Base-by-base conservation (phyloP, 2,329 filamentous ascomycete genomes). In the Microdochium trichocladiopsis region DNA sequence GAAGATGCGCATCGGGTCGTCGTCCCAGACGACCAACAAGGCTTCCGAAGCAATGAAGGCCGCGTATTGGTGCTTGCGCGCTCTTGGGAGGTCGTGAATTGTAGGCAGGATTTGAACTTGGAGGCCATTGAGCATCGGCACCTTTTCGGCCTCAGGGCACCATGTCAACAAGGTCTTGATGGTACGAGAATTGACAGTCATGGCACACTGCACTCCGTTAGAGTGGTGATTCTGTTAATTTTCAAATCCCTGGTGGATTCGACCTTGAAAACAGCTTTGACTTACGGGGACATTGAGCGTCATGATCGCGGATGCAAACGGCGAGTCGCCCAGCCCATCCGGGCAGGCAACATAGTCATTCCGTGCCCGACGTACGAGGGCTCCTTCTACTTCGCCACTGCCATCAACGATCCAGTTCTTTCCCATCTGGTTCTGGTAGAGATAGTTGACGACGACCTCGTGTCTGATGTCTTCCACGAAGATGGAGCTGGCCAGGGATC, bases 371-470 rank as follows among this genome's bases (percentile, higher is more conserved):
- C 87, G 79, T 48, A 92, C 71, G 21, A 92, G 69, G 25, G 90
- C 86, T 57, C 88, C 88, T 65, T 91, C 87, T 5, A 83, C 68
- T 58, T 86, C 80, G 12, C 84, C 85, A 49, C 77, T 83, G 33
- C 79, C 81, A 22, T 45, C 41, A 12, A 45, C n/a, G 12, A 45
- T 18, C 41, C 41, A 45, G 59, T 89, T 84, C 28, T 81, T 82
- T 21, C 90, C 83, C 88, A 88, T 91, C 69, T 90, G 87, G 65
- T 91, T 86, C 66, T 91, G 87, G 68, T 90, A 90, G 24, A 92
- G 74, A 65, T 89, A 90, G 69, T 88, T 90, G 55, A 88, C 86
- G 87, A 91, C 91, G 55, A 91, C 85, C 67, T 91, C 87, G 62
- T 90, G 84, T 68, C 87, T 88, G 68, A 90, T 87, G 56, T 88